Base-by-base conservation (phyloP, 2,329 filamentous ascomycete genomes). In the Phialophora tarda region DNA sequence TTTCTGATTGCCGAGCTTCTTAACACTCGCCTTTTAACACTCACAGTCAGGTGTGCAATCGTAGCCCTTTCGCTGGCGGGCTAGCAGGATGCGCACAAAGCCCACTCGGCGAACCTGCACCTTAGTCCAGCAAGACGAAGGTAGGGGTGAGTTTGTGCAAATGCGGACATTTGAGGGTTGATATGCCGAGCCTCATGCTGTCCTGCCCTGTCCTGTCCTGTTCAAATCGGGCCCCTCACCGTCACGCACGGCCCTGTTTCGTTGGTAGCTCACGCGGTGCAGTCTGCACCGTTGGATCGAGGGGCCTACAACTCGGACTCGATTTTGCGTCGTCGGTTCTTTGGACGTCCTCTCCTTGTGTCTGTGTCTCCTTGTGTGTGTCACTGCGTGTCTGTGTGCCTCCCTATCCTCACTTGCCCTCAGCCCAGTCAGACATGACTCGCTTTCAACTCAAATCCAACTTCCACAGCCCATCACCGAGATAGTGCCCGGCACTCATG, bases 401-500 rank as follows among this genome's bases (percentile, higher is more conserved):
- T 34, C 32, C 32, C 32, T 10, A 34, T 34, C 32, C 5, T 21
- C 23, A 54, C 47, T 26, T 26, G 24, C 4, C 24, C 28, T 28
- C 28, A 28, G 5, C 3, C 3, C 28, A 28, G 4, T 30, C 28
- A 30, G 28, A 7, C n/a, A n/a, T n/a, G n/a, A n/a, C n/a, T n/a
- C n/a, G n/a, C n/a, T n/a, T 8, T 51, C 48, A 51, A 51, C 84
- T 83, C 73, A 87, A 77, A 68, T 80, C 79, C 77, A 96, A 77
- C 73, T 85, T 91, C 95, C 95, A 99, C 73, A 99, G 81, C 21
- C 94, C 95, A 82, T 99, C 95, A 0, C 95, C 95, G 62, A 98
- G 78, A 81, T 90, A 98, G 84, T 99, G 95, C 34, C 92, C 92
- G 68, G 93, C 90, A 82, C 98, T 94, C 72, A 98, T 91, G 17